Evolutionary conservation across 1,139 yeast genomes (phyloP).

Genomic region (Sugiyamaella japonica): DNA sequence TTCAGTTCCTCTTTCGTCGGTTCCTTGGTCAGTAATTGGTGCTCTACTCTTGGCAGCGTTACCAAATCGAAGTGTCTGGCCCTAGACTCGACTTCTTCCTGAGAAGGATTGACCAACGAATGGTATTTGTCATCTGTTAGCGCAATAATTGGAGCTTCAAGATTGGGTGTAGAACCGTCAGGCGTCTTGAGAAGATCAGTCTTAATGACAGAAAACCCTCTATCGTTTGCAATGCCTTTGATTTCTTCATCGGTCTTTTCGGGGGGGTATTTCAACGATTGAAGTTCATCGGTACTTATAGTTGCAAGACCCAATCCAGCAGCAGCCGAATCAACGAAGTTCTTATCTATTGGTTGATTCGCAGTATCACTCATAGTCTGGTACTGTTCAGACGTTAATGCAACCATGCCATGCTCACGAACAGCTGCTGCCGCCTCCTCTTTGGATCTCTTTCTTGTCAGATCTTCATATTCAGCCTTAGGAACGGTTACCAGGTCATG

Average conservation of each 20-base stretch:
- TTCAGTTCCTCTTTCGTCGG: conserved; percentile 29
- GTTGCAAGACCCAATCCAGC: conserved; percentile 43
- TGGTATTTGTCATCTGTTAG: conserved; percentile 30
- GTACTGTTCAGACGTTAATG: conserved; percentile 34
- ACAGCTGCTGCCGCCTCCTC: conserved; percentile 31
- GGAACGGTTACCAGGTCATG: conserved; percentile 38
- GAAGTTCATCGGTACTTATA: conserved; percentile 38
- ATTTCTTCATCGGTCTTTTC: conserved; percentile 24
- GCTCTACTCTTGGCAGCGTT: conserved; percentile 27
- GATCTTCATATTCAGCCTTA: conserved; percentile 25
- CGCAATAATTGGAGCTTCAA: conserved; percentile 24
- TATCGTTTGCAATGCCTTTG: conserved; percentile 29
- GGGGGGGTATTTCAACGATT: conserved; percentile 29
- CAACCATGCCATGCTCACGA: conserved; percentile 33
- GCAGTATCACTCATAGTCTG: conserved; percentile 38
- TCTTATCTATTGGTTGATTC: conserved; percentile 33
- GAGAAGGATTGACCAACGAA: conserved; percentile 29
- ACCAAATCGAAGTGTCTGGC: conserved; percentile 31
- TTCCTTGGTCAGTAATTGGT: conserved; percentile 23
- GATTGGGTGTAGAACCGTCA: conserved; percentile 4
- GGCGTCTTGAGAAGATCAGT: conserved; percentile 6
- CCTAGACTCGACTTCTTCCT: conserved; percentile 30
- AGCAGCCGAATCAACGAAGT: conserved; percentile 37
- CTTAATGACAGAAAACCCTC: conserved; percentile 25
- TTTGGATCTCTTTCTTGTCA: conserved; percentile 22